Conservation (phyloP, 257 asterid genomes). For the Scutellaria barbata region DNA sequence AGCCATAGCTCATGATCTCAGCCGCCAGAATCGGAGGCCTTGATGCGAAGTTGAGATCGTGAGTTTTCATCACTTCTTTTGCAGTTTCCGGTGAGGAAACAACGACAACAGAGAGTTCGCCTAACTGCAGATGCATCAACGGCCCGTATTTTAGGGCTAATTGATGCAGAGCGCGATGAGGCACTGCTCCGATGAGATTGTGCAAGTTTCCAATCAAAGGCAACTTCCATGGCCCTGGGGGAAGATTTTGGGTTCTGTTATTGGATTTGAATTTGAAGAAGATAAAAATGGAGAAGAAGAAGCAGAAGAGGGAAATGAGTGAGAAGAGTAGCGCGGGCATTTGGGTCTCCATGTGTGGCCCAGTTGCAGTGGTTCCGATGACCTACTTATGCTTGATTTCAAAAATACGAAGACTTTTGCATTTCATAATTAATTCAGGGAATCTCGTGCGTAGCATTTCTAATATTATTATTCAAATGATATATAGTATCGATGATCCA, state of each 20-base stretch:
- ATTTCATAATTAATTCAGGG: no score
- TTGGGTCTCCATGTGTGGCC: no score
- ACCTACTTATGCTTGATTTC: no score
- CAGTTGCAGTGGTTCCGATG: no score
- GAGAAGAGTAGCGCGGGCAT: no score
- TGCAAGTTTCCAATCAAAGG: slow-evolving; percentile 47
- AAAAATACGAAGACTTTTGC: no score
- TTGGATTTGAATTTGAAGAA: slow-evolving; percentile 18
- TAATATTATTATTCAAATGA: no score
- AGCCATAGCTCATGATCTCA: slow-evolving; percentile 33
- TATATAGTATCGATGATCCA: no score
- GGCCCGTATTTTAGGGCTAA: slow-evolving; percentile 46
- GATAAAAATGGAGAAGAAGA: slow-evolving; percentile 9
- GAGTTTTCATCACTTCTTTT: slow-evolving; percentile 42
- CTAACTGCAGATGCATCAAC: slow-evolving; percentile 45
- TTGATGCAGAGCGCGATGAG: slow-evolving; percentile 34
- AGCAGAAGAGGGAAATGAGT: background rate
- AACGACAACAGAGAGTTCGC: slow-evolving; percentile 36
- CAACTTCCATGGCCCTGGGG: slow-evolving; percentile 47
- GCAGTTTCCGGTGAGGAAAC: slow-evolving; percentile 45
- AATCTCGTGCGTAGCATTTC: no score
- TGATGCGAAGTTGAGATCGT: slow-evolving; percentile 41
- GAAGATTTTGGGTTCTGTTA: slow-evolving; percentile 15
- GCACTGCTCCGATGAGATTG: slow-evolving; percentile 36
- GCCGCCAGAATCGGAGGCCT: slow-evolving; percentile 41